A percentile compares a stretch with the other conserved stretches of the same genome.
Conservation (phyloP, 2,329 filamentous ascomycete species). For the Botrytis sinoallii region DNA sequence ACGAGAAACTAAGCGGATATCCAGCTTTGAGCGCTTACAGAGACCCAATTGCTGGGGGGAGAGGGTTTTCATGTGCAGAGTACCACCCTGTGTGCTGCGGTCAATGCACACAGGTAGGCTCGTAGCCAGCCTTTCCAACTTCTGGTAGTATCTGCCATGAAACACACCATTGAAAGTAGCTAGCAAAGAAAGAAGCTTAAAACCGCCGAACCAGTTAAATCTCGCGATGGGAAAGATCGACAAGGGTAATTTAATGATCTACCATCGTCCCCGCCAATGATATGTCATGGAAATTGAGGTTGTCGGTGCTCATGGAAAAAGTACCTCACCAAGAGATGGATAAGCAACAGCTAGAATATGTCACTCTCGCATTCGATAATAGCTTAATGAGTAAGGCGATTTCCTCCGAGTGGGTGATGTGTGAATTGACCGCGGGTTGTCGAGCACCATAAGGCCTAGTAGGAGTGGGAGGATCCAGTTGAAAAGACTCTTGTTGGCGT, state of each 20-base stretch:
- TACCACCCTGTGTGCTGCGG: not conserved
- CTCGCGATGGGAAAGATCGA: not conserved
- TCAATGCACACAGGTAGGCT: not conserved
- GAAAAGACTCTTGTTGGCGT: not conserved
- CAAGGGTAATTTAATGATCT: not conserved
- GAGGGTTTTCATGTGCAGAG: not conserved
- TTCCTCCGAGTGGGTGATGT: not conserved
- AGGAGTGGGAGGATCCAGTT: not conserved
- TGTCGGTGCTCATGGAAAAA: not conserved
- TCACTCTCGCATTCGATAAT: not conserved
- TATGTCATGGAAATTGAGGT: not conserved
- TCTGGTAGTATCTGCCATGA: not conserved
- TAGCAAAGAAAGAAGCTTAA: slow-evolving; percentile 1
- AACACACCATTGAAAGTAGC: not conserved
- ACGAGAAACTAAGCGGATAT: not conserved
- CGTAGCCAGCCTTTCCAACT: slow-evolving; percentile 8
- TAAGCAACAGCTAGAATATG: not conserved
- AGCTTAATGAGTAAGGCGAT: not conserved
- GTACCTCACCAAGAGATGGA: not conserved
- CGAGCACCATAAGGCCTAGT: not conserved
- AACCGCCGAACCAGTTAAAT: not conserved
- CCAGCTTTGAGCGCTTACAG: not conserved
- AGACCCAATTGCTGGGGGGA: not conserved
- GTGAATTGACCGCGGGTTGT: not conserved
- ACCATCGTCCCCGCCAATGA: not conserved